These are phyloP conservation scores for Escovopsis weberi DNA, from an alignment of 2,329 filamentous ascomycete species.

Conservation along the genomic window DNA sequence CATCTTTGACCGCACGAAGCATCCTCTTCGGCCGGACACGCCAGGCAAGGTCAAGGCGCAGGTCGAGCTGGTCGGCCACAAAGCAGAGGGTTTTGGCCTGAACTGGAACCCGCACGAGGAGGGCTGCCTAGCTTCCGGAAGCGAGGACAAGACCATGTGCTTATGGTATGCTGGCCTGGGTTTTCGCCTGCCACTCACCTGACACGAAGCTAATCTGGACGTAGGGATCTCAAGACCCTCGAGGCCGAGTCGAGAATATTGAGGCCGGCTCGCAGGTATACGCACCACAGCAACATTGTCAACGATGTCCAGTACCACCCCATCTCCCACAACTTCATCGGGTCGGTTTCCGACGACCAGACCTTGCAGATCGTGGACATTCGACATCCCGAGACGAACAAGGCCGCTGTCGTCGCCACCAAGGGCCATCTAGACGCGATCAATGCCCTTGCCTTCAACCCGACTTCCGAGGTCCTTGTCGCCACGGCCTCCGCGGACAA, in stretches of 20 bases:
- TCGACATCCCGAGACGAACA: constrained; percentile 51
- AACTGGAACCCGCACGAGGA: constrained; percentile 79
- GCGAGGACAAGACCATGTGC: constrained; percentile 80
- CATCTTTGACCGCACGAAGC: constrained; percentile 93
- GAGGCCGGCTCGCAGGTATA: constrained; percentile 61
- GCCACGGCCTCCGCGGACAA: constrained; percentile 93
- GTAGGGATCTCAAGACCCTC: constrained; percentile 67
- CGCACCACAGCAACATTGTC: constrained; percentile 77
- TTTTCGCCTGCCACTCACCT: neutral
- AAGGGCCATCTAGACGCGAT: constrained; percentile 82
- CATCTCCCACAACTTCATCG: constrained; percentile 69
- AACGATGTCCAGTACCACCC: constrained; percentile 97
- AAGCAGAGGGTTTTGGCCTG: constrained; percentile 78
- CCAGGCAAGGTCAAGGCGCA: constrained; percentile 60
- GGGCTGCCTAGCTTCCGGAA: constrained; percentile 76
- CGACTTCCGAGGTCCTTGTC: constrained; percentile 74
- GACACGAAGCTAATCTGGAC: neutral
- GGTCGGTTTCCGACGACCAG: constrained; percentile 87
- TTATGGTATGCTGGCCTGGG: constrained; percentile 52
- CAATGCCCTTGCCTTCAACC: constrained; percentile 92
- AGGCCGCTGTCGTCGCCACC: constrained; percentile 52
- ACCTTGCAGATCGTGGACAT: constrained; percentile 85
- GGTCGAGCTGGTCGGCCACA: constrained; percentile 73
- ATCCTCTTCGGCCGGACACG: constrained; percentile 56
- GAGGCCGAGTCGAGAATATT: constrained; percentile 55